These are phyloP conservation scores for Trichoderma sp. DNA, from an alignment of 2,329 filamentous ascomycete genomes.

Conservation along the genomic window DNA sequence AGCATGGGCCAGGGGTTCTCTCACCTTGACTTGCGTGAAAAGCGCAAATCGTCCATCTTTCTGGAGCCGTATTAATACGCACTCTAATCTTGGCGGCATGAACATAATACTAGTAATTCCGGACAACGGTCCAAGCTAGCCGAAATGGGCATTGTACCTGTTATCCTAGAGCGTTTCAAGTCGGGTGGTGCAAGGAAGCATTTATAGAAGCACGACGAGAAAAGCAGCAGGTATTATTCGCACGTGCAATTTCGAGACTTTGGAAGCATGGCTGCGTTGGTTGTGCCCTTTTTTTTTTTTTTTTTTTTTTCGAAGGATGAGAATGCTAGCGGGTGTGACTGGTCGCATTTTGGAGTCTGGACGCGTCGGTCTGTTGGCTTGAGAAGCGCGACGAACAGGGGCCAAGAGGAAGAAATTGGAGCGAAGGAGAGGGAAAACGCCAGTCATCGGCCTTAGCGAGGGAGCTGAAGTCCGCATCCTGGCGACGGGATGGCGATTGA, in stretches of 20 bases:
- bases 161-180: background rate
- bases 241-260: background rate
- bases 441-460: background rate
- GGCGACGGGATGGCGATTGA: background rate
- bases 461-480: background rate
- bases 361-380: background rate
- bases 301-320: background rate
- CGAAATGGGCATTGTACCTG: background rate
- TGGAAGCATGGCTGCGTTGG: background rate
- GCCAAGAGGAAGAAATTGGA: background rate
- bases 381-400: background rate
- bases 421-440: background rate
- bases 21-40: background rate
- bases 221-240: background rate
- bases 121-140: background rate
- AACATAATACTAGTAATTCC: background rate
- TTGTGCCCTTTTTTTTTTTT: too few species aligned
- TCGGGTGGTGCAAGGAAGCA: background rate
- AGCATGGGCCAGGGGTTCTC: conserved; percentile 8
- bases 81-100: conserved; percentile 5
- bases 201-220: background rate
- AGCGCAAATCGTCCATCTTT: background rate
- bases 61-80: background rate
- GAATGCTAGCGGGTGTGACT: background rate
- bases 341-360: background rate